Evolutionary conservation across 192 early-diverging fungal genomes (phyloP), one percentile per base, ranked within the genome.

Genomic region (Phlyctochytrium planicorne): DNA sequence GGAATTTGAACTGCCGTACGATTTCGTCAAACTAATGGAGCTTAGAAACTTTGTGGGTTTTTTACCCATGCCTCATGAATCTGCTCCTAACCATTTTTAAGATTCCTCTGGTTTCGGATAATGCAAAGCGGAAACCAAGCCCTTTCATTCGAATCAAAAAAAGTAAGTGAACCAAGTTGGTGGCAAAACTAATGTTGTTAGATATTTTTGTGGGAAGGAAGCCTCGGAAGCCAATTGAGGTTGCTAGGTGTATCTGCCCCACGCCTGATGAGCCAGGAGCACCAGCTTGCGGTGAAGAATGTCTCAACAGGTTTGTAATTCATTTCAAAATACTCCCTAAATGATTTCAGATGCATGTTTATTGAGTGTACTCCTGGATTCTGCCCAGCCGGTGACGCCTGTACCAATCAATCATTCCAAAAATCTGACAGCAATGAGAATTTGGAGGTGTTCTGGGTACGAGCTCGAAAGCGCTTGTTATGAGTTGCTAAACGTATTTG

Each of bases 361-460:
- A 89, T 91, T 60, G 93, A 94, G 69, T 93, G 91, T 66, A 70
- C 76, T 55, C 77, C 82, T 1, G 80, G 84, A 4, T 60, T 75
- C 24, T 94, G 93, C 68, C 89, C 89, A 1, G 84, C 82, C 29
- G 87, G 87, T 14, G 75, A 83, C 10, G 55, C 78, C 50, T 94
- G 93, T 71, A 81, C 87, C 0, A 94, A 94, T 69, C 90, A 90
- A 56, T 68, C 87, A 10, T 94, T 94, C 60, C 89, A 91, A 57
- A 69, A 68, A 47, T 78, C 70, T 30, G 82, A 89, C 47, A 34
- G 52, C 16, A 67, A 84, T 20, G 70, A 80, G 24, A 69, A 78
- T 23, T 70, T 94, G 3, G 74, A 87, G 55, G 86, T 93, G 10
- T 81, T 80, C 60, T 80, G 79, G 83, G 91, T 91, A 80, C 60